These are phyloP conservation scores for Penicillium egyptiacum DNA, from an alignment of 495 filamentous ascomycete species.

Conservation along the genomic window DNA sequence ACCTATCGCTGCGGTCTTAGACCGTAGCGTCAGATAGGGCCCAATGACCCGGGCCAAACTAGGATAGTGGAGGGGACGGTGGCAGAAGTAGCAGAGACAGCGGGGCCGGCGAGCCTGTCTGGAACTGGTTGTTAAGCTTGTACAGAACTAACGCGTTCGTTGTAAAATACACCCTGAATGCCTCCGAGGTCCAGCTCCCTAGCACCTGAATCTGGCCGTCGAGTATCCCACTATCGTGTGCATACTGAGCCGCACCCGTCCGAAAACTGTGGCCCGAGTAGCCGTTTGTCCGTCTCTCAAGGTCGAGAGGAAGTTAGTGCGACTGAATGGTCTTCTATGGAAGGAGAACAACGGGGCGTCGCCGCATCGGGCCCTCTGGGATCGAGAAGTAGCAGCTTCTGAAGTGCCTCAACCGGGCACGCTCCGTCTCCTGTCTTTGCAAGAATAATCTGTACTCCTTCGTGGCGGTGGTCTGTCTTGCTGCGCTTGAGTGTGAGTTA, in stretches of 20 bases:
- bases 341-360: constrained; percentile 14
- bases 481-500: constrained; percentile 14
- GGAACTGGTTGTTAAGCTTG: constrained; percentile 12
- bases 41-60: constrained; percentile 1
- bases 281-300: not conserved
- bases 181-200: constrained; percentile 10
- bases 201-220: constrained; percentile 13
- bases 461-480: constrained; percentile 13
- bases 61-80: constrained; percentile 3
- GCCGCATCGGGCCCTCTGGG: constrained; percentile 10
- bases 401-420: constrained; percentile 11
- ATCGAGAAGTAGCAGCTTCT: constrained; percentile 15
- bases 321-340: constrained; percentile 10
- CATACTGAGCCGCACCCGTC: constrained; percentile 9
- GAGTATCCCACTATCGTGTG: constrained; percentile 12
- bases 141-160: constrained; percentile 15
- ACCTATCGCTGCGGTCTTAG: constrained; percentile 8
- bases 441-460: constrained; percentile 14
- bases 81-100: not conserved
- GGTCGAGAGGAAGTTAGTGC: constrained; percentile 4
- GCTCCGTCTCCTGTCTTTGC: constrained; percentile 8
- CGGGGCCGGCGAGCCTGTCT: constrained; percentile 13
- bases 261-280: constrained; percentile 2
- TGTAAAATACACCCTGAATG: constrained; percentile 12
- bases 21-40: constrained; percentile 6